Base-by-base conservation (phyloP, 768 basidiomycete genomes). In the Kwoniella sp. region DNA sequence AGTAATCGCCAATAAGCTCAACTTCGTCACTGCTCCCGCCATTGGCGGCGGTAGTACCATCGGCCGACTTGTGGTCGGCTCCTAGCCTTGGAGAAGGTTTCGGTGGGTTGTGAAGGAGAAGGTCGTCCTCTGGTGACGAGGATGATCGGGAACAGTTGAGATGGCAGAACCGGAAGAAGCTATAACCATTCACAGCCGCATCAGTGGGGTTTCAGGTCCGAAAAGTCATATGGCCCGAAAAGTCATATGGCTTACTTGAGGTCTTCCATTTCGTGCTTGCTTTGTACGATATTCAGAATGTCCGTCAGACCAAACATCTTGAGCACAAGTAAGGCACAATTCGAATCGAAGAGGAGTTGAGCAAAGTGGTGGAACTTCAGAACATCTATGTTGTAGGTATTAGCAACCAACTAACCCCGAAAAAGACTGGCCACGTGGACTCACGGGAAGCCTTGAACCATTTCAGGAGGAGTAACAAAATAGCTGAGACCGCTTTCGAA, bases 221-320 rank as follows among this genome's bases (percentile, higher is more conserved):
- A 55, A 4, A 22, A 5, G 15, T 9, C 41, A 3, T 11, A 20
- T 31, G 13, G 63, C 82, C 20, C n/a, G n/a, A 55, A 4, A 22
- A 5, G 15, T 9, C 41, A 3, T 11, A 20, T 31, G 13, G 63
- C 82, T 67, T 55, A 83, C 82, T 80, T 81, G 59, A 57, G 67
- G 13, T 82, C 81, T 15, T 76, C 73, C 50, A 73, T 88, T 75
- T 98, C 94, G 28, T 92, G 90, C 79, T 89, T 93, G 9, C 91
- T 88, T n/a, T 91, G 84, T 5, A 99, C 90, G 4, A 89, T 87
- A 20, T 85, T 85, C 0, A 90, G 85, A 2, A 96, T 89, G 77
- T 99, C 96, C 78, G 93, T 91, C 68, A 97, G 80, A n/a, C 94
- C 92, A 79, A 98, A 97, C 89, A 97, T 96, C 84, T 97, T 97